Evolutionary conservation across 169 alveolate species (phyloP).

Genomic region (Eimeria acervulina): DNA sequence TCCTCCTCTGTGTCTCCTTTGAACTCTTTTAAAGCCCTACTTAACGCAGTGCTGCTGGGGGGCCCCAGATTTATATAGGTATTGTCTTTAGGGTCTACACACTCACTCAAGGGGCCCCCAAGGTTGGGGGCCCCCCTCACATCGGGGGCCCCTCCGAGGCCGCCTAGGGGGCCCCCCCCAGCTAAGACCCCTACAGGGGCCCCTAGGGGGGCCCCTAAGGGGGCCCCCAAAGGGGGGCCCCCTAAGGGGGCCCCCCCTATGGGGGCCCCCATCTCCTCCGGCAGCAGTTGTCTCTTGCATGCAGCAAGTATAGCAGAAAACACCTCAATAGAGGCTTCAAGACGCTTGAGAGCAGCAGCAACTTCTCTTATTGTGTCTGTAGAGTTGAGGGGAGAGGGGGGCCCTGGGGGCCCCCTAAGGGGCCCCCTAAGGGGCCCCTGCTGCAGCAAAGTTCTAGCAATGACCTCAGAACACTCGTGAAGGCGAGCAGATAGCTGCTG

Average conservation of each 20-base stretch:
- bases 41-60: slow-evolving; percentile 34
- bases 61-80: neutral
- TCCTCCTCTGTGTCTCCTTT: neutral
- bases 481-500: slow-evolving; percentile 49
- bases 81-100: too few species aligned
- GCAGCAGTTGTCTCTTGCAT: neutral
- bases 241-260: neutral
- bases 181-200: neutral
- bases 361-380: slow-evolving; percentile 1
- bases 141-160: neutral
- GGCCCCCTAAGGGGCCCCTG: slow-evolving; percentile 13
- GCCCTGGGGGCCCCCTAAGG: neutral
- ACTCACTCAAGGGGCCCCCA: neutral
- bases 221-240: slow-evolving; percentile 31
- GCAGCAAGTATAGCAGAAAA: neutral
- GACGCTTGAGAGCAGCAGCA: neutral
- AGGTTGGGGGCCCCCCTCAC: too few species aligned
- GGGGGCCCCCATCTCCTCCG: neutral
- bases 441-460: slow-evolving; percentile 4
- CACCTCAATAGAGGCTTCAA: neutral
- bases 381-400: neutral
- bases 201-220: slow-evolving; percentile 30
- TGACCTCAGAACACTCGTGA: slow-evolving; percentile 52
- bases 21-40: neutral
- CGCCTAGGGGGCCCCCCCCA: slow-evolving; percentile 20